A percentile compares a stretch with the other conserved stretches of the same genome.
Conservation (phyloP, 1,284 basidiomycete genomes). For the Apiotrichum brassicae region DNA sequence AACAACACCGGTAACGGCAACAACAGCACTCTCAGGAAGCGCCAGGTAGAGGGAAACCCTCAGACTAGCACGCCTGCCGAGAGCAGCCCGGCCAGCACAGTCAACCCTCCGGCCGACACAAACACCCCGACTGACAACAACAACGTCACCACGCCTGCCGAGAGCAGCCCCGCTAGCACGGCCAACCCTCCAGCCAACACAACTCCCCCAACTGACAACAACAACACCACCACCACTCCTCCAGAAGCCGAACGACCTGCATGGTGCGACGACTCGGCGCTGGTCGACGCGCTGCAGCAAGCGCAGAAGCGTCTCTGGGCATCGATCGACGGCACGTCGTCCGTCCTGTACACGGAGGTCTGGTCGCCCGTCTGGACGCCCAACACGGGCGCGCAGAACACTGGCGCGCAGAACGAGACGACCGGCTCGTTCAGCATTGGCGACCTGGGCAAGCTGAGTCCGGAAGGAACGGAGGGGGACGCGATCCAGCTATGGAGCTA, state of each 20-base stretch:
- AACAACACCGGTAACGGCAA: neutral
- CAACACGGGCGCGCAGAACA: no score
- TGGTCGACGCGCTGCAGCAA: conserved; percentile 36
- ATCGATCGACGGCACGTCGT: conserved; percentile 43
- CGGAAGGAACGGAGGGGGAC: conserved; percentile 45
- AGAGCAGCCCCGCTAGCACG: conserved; percentile 18
- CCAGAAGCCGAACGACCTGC: conserved; percentile 19
- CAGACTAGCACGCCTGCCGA: no score
- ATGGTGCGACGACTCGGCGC: conserved; percentile 46
- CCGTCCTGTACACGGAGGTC: conserved; percentile 40
- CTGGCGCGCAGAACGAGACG: no score
- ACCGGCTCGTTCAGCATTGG: conserved; percentile 30
- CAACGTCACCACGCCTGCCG: no score
- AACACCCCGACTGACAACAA: no score
- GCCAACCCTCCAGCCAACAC: conserved; percentile 13
- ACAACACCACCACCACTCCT: no score
- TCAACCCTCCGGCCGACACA: no score
- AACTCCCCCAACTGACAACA: no score
- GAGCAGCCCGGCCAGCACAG: no score
- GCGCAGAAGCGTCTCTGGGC: conserved; percentile 48
- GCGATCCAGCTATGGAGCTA: conserved; percentile 47
- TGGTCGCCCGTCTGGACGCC: conserved; percentile 28
- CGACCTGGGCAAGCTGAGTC: conserved; percentile 35
- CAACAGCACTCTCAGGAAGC: neutral
- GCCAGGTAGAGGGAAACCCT: no score